Evolutionary conservation across 73 alveolate genomes (phyloP).

Genomic region (Symbiodinium natans): DNA sequence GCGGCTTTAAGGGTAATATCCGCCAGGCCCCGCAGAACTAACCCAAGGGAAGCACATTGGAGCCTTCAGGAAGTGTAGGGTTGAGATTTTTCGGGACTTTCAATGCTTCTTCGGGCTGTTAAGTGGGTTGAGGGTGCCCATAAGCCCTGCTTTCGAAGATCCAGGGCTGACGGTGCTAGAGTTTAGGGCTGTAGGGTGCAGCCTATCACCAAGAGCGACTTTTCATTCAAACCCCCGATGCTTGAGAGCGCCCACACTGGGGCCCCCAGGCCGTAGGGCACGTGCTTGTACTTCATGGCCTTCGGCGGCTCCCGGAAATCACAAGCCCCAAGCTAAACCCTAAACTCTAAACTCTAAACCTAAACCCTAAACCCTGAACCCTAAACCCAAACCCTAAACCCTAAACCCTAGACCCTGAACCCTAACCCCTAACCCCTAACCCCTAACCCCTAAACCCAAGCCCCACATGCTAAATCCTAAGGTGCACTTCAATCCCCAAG

Average conservation of each 20-base stretch:
- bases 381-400: background rate
- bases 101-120: no score
- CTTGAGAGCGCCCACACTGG: no score
- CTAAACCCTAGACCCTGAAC: background rate
- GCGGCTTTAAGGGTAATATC: no score
- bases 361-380: background rate
- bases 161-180: background rate
- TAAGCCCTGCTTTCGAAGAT: no score
- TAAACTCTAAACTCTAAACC: no score
- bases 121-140: no score
- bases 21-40: no score
- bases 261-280: conserved; percentile 61
- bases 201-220: no score
- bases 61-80: no score
- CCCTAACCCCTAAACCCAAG: background rate
- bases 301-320: background rate
- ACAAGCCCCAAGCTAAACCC: background rate
- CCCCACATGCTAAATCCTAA: background rate
- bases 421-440: background rate
- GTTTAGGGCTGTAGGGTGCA: background rate
- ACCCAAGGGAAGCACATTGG: no score
- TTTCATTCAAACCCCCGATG: no score
- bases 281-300: conserved; percentile 91
- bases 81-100: background rate
- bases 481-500: background rate